These are phyloP conservation scores for Globisporangium megalacanthum DNA, from an alignment of 352 stramenopile species.

Conservation along the genomic window DNA sequence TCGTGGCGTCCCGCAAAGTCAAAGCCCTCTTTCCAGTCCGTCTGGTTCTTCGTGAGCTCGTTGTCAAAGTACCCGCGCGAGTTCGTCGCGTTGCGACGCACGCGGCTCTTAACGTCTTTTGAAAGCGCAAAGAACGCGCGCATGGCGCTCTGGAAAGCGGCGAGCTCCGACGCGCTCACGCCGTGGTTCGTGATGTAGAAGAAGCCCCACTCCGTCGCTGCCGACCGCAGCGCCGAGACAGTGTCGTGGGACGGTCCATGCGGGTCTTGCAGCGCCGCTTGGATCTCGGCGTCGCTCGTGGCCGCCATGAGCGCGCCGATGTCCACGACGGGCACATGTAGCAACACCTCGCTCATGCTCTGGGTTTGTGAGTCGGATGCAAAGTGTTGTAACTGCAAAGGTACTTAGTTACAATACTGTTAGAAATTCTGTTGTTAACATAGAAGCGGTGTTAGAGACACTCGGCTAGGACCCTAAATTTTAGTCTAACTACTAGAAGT, in stretches of 20 bases:
- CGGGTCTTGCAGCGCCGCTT: constrained; percentile 14
- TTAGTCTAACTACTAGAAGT: no score
- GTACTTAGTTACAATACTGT: no score
- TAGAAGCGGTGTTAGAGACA: no score
- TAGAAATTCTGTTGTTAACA: no score
- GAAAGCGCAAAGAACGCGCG: constrained; percentile 82
- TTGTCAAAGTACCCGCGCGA: constrained; percentile 91
- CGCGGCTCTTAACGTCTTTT: constrained; percentile 34
- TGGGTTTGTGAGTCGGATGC: no score
- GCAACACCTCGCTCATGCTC: neutral
- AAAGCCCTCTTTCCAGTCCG: constrained; percentile 90
- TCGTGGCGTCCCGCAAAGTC: constrained; percentile 55
- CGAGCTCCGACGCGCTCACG: constrained; percentile 52
- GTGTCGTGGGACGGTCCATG: constrained; percentile 8
- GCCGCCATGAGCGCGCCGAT: constrained; percentile 41
- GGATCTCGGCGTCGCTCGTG: constrained; percentile 27
- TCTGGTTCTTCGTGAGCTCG: constrained; percentile 92
- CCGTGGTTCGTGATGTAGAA: constrained; percentile 90
- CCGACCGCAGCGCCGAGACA: neutral
- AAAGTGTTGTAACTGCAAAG: no score
- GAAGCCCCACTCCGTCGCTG: constrained; percentile 47
- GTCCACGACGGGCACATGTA: constrained; percentile 39
- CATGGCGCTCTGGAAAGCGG: constrained; percentile 60
- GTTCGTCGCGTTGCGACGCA: constrained; percentile 80
- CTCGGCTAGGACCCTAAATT: no score